Evolutionary conservation across 495 filamentous ascomycete genomes (phyloP), one percentile per base, ranked within the genome.

Genomic region (Trichoderma virens): DNA sequence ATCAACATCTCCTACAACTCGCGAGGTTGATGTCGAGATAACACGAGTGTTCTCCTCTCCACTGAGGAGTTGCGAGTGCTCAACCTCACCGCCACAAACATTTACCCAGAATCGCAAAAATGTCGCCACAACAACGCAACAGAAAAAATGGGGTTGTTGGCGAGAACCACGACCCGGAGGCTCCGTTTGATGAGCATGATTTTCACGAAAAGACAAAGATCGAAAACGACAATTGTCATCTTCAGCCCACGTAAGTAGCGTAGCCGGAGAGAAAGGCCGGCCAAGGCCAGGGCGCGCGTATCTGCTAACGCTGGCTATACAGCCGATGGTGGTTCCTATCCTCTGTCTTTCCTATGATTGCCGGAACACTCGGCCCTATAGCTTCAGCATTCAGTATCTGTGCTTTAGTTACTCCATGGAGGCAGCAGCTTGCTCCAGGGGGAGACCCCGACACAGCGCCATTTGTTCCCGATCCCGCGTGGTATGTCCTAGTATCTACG

Each of bases 281-380:
- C 27, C 34, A n/a, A 65, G 25, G 23, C 5, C 18, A 31, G 3
- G 34, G 14, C 39, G 34, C 30, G 13, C 23, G 38, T 30, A 7
- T 25, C 28, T 30, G 38, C 61, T 63, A 27, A 63, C 61, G 59
- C 32, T 47, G 32, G 62, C 13, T 47, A 62, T 27, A 6, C 61
- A 82, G 87, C 64, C 86, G 86, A 45, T 96, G 91, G 91, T 96
- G 92, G 91, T 88, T 93, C 67, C 89, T 90, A 9, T 89, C 86
- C 25, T 90, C 90, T 0, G 89, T 85, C 11, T 90, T 91, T 67
- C 92, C 92, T 32, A 81, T 95, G 68, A 78, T 92, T 32, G 90
- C 91, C 59, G 91, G 88, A 47, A 93, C 90, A 0, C 86, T 96
- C 62, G 92, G 92, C 0, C 92, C 92, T 4, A 89, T 94, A 64